Conservation (phyloP, 208 protist species). For the Tritrichomonas musculus region DNA sequence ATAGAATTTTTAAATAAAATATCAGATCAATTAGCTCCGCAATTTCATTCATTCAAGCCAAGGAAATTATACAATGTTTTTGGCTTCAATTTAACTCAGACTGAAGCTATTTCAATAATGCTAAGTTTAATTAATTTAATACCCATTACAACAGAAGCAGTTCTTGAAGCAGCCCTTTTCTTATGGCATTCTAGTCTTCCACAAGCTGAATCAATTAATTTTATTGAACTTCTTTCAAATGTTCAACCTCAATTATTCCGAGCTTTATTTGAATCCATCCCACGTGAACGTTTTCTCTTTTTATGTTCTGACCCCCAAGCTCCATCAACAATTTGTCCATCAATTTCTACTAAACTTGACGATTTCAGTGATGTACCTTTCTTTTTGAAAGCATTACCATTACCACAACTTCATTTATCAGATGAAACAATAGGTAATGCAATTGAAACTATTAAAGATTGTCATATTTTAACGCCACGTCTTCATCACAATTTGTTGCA, state of each 20-base stretch:
- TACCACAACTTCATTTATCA: background rate
- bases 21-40: background rate
- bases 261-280: background rate
- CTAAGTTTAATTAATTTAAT: background rate
- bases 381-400: background rate
- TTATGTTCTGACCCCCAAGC: background rate
- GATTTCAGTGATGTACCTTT: background rate
- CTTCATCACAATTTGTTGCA: background rate
- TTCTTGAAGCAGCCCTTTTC: background rate
- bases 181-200: background rate
- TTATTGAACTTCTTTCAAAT: background rate
- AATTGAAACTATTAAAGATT: background rate
- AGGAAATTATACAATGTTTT: background rate
- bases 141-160: background rate
- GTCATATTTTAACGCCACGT: background rate
- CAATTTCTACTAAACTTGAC: background rate
- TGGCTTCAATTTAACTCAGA: background rate
- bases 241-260: background rate
- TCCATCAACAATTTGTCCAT: background rate
- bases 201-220: background rate
- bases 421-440: background rate
- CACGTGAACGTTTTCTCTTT: background rate
- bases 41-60: background rate
- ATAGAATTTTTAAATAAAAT: background rate
- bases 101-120: background rate